Percentiles rank a stretch among this genome's conserved stretches.
These are phyloP conservation scores for Periglandula ipomoeae DNA, from an alignment of 2,329 filamentous ascomycete species.

Conservation along the genomic window DNA sequence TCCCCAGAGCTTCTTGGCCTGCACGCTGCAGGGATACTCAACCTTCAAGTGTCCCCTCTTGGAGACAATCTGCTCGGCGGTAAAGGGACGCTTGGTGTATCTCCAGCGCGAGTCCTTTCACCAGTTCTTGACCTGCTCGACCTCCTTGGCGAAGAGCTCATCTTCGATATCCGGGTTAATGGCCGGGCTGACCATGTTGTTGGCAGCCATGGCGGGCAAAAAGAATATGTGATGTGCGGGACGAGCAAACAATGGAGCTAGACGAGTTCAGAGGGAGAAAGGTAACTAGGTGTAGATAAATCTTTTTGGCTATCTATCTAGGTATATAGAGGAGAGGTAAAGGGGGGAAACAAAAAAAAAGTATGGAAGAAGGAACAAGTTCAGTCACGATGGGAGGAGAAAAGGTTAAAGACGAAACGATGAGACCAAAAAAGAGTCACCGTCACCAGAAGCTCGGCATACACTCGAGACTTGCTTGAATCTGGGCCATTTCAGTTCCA, in stretches of 20 bases:
- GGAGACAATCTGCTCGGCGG: slow-evolving; percentile 90
- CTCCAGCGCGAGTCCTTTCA: slow-evolving; percentile 90
- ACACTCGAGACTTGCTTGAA: no score
- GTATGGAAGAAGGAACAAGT: background rate
- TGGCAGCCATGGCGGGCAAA: slow-evolving; percentile 43
- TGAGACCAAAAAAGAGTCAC: background rate
- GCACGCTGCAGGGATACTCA: slow-evolving; percentile 79
- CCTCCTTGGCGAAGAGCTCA: slow-evolving; percentile 68
- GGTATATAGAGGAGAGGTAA: background rate
- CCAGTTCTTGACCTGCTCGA: slow-evolving; percentile 85
- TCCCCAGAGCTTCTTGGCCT: slow-evolving; percentile 90
- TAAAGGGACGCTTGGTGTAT: slow-evolving; percentile 85
- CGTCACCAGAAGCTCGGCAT: background rate
- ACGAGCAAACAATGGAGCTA: no score
- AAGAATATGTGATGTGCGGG: no score
- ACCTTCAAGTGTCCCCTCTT: slow-evolving; percentile 90
- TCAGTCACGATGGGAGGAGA: background rate
- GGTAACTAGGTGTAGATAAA: no score
- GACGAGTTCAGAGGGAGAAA: background rate
- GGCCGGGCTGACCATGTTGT: slow-evolving; percentile 52
- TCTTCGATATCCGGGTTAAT: slow-evolving; percentile 50
- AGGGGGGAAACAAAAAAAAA: background rate
- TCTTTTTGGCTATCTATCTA: no score
- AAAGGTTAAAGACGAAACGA: background rate
- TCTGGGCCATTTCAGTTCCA: background rate